Percentiles rank a stretch among this genome's conserved stretches.
phyloP scores from a whole-genome alignment of 345 rosid species.

The rapeseed (Brassica napus) region DNA sequence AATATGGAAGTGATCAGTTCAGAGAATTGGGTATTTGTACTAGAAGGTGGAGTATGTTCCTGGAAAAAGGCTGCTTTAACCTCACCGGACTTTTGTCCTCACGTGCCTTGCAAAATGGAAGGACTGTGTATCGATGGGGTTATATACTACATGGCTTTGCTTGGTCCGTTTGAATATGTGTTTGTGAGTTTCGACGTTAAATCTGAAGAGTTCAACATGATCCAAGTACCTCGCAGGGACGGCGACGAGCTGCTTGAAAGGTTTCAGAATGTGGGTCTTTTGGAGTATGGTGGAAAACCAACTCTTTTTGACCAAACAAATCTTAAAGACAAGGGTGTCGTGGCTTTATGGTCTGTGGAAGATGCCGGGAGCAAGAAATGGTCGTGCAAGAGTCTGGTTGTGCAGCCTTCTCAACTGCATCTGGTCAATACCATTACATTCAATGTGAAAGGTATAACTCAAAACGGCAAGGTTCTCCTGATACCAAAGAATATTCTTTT shows the following conservation, averaged over 20 bases:
- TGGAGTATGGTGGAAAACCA: not conserved
- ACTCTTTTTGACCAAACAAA: not conserved
- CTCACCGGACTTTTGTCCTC: not conserved
- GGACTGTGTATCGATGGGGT: constrained; percentile 3
- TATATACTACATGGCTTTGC: not conserved
- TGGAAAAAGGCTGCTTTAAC: not conserved
- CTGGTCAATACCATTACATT: not conserved
- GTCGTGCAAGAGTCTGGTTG: not conserved
- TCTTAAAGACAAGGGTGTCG: not conserved
- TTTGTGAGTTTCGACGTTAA: constrained; percentile 4
- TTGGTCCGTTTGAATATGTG: not conserved
- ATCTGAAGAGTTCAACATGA: not conserved
- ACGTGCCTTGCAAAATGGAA: not conserved
- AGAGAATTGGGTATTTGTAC: not conserved
- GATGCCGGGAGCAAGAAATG: not conserved
- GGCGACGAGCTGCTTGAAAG: not conserved
- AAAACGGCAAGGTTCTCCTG: too few relatives aligned
- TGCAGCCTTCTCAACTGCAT: not conserved
- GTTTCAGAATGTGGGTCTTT: not conserved
- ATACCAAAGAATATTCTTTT: too few relatives aligned
- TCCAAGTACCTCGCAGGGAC: not conserved
- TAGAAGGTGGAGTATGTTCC: not conserved
- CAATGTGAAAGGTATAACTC: not conserved
- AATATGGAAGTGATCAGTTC: not conserved
- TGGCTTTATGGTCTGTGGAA: not conserved